Base-by-base conservation (phyloP, 1,284 basidiomycete genomes). In the Melampsora americana region DNA sequence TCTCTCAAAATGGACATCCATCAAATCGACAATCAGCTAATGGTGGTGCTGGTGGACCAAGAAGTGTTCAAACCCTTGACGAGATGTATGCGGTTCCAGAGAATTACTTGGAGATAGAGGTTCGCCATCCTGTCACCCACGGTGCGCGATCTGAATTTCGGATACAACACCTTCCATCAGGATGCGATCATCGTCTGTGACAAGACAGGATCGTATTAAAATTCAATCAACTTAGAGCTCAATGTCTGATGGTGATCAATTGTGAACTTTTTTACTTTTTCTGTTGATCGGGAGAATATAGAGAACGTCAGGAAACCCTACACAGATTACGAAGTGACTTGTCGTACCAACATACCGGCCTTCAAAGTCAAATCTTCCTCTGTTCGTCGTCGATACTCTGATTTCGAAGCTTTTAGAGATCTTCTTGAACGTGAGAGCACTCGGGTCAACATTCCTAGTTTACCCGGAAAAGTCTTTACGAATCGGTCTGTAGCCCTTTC, bases 301-400 rank as follows among this genome's bases (percentile, higher is more conserved):
- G 92, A 92, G 48, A 93, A 93, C 81, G 93, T 94, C 46, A 86
- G 95, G 80, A 97, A 97, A 87, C 96, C 95, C 93, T 99, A 92
- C 84, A 99, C 95, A 65, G 95, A 99, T 86, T 99, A 99, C 82
- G 95, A 99, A 85, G 91, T 99, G 79, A 90, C 97, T 69, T 97
- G 94, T 87, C 93, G 94, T 91, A 99, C 95, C 79, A 99, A 99
- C 84, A 99, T 99, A 80, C 96, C 95, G 39, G 96, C 95, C 0
- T 99, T 99, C 87, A 96, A 97, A 83, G 87, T 98, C 71, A 90
- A 92, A 60, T 94, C 96, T 85, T 97, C 94, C 1, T 86, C 92
- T 64, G 96, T 99, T 35, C 89, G 95, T 77, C 87, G 96, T 73
- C 91, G 96, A 68, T 99, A 99, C 84, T 96, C 93, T 66, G 95